phyloP scores from a whole-genome alignment of 495 filamentous ascomycete genomes.

The Aspergillus baeticus region DNA sequence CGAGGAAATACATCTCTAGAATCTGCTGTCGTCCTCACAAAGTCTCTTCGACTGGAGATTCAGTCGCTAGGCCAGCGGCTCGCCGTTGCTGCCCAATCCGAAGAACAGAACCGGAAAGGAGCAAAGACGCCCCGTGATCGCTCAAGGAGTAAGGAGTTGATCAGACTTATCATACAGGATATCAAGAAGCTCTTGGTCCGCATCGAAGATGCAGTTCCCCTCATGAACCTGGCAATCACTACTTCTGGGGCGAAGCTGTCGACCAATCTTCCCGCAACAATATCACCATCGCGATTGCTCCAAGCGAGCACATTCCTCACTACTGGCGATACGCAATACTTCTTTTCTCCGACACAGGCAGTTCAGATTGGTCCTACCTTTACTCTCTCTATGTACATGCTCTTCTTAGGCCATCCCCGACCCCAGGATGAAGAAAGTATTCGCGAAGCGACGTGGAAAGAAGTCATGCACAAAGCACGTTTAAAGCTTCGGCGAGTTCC shows the following conservation, averaged over 20 bases:
- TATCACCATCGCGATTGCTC: constrained; percentile 87
- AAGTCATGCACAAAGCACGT: constrained; percentile 92
- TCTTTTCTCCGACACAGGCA: constrained; percentile 56
- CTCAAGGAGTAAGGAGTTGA: constrained; percentile 53
- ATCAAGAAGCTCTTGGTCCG: constrained; percentile 72
- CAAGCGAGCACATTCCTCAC: constrained; percentile 94
- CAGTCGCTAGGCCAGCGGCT: constrained; percentile 78
- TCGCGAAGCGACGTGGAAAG: constrained; percentile 89
- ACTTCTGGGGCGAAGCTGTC: constrained; percentile 88
- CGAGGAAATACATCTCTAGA: constrained; percentile 95
- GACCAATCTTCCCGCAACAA: constrained; percentile 71
- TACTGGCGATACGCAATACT: constrained; percentile 83
- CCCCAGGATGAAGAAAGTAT: constrained; percentile 61
- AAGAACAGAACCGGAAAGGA: constrained; percentile 56
- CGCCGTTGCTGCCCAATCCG: constrained; percentile 63
- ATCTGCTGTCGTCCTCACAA: constrained; percentile 82
- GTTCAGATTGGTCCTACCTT: constrained; percentile 90
- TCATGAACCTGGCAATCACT: constrained; percentile 93
- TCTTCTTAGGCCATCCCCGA: constrained; percentile 78
- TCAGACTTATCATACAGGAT: constrained; percentile 68
- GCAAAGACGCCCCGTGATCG: constrained; percentile 48
- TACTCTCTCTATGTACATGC: constrained; percentile 91
- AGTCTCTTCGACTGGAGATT: constrained; percentile 84
- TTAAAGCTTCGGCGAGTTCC: constrained; percentile 71
- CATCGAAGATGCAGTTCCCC: constrained; percentile 90